Evolutionary conservation across 2,329 filamentous ascomycete species (phyloP).

Genomic region (Furcasterigmium sp.): DNA sequence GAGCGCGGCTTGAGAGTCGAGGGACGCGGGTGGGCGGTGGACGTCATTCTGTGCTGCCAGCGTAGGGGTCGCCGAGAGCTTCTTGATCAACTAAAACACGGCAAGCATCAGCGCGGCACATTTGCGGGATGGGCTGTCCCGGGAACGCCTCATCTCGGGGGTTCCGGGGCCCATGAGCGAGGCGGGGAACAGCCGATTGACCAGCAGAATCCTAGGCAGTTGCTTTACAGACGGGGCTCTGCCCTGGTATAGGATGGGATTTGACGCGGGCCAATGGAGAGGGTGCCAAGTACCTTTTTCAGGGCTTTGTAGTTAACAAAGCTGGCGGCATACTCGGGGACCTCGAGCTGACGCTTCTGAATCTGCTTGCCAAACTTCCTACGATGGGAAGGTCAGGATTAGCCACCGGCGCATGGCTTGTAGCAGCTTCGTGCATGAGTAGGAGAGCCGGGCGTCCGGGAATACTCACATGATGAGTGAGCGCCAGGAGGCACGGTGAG

Average conservation of each 20-base stretch:
- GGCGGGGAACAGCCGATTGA: neutral
- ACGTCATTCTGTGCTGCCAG: constrained; percentile 70
- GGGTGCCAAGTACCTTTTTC: constrained; percentile 70
- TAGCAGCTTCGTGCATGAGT: constrained; percentile 2
- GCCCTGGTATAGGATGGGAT: neutral
- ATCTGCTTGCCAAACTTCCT: constrained; percentile 99
- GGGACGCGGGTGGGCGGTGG: constrained; percentile 36
- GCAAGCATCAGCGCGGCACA: constrained; percentile 21
- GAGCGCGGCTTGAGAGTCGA: constrained; percentile 80
- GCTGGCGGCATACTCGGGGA: constrained; percentile 97
- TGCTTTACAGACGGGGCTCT: constrained; percentile 1
- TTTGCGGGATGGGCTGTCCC: constrained; percentile 4
- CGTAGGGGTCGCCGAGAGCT: constrained; percentile 85
- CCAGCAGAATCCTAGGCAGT: neutral
- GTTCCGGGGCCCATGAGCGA: neutral
- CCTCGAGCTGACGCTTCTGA: constrained; percentile 97
- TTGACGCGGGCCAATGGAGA: constrained; percentile 4
- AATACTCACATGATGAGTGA: constrained; percentile 8
- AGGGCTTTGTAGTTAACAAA: constrained; percentile 99
- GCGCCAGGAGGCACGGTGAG: constrained; percentile 5
- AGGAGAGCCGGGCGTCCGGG: too few relatives aligned
- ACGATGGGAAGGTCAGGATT: constrained; percentile 12
- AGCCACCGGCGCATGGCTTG: too few relatives aligned
- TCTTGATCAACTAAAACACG: constrained; percentile 82
- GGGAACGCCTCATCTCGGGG: constrained; percentile 1